A percentile compares a stretch with the other conserved stretches of the same genome.
These are phyloP conservation scores for Rubia yunnanensis DNA, from an alignment of 257 asterid species.

Conservation along the genomic window DNA sequence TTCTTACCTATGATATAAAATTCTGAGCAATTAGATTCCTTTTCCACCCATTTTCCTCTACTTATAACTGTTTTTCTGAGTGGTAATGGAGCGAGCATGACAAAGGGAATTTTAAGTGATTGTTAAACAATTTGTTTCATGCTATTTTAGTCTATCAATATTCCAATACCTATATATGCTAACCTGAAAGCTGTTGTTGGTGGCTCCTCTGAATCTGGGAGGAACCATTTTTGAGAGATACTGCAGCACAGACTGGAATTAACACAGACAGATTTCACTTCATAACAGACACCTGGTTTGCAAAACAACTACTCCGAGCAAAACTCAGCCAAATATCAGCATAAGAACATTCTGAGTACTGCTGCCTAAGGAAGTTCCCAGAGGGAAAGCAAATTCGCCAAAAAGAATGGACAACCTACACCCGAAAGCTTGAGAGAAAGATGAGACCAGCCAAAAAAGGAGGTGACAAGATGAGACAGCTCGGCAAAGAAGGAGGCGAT, in stretches of 20 bases:
- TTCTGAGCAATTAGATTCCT: no score
- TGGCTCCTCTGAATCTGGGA: constrained; percentile 67
- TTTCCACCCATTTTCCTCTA: no score
- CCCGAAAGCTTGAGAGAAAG: constrained; percentile 41
- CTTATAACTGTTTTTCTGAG: no score
- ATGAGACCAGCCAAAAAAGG: constrained; percentile 56
- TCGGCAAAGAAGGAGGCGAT: no score
- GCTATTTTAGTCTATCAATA: no score
- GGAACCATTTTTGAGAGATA: constrained; percentile 94
- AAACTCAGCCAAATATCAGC: constrained; percentile 58
- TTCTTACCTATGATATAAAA: no score
- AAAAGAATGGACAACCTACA: constrained; percentile 47
- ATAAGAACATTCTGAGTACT: constrained; percentile 47
- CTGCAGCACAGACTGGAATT: constrained; percentile 59
- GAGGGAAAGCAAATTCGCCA: constrained; percentile 58
- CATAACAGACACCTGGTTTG: constrained; percentile 47
- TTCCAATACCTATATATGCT: constrained; percentile 56
- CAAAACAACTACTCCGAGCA: constrained; percentile 71
- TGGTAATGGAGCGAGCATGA: no score
- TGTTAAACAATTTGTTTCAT: no score
- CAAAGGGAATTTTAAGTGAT: no score
- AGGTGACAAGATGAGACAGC: no score
- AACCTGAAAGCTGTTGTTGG: constrained; percentile 64
- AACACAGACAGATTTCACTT: not conserved
- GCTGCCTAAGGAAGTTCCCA: constrained; percentile 67